These are phyloP conservation scores for Penicillium soppii DNA, from an alignment of 495 filamentous ascomycete genomes.

Conservation along the genomic window DNA sequence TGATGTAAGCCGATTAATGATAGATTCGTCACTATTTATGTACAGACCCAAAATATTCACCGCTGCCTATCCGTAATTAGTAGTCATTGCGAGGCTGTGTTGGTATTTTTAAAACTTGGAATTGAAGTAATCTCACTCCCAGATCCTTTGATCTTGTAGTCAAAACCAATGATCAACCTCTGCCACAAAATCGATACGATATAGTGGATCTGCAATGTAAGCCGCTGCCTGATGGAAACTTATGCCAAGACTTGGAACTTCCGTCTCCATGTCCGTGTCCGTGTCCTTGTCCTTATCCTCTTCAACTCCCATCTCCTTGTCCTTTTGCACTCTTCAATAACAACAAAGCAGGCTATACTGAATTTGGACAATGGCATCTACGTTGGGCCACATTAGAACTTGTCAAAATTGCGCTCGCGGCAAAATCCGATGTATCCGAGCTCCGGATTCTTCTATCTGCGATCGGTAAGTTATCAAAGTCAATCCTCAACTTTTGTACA, in stretches of 20 bases:
- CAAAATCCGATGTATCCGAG: slow-evolving; percentile 2
- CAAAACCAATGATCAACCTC: neutral
- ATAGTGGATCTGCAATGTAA: neutral
- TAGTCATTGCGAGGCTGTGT: neutral
- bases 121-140: neutral
- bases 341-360: neutral
- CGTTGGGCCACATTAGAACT: neutral
- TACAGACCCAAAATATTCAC: neutral
- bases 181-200: neutral
- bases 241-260: neutral
- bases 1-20: neutral
- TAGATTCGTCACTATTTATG: neutral
- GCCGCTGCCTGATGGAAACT: neutral
- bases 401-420: slow-evolving; percentile 2
- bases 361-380: neutral
- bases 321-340: neutral
- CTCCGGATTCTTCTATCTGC: neutral
- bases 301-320: neutral
- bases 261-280: slow-evolving; percentile 1
- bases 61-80: neutral
- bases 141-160: neutral
- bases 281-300: slow-evolving; percentile 4
- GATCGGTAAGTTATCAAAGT: slow-evolving; percentile 1
- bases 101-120: neutral
- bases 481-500: neutral